A percentile compares a stretch with the other conserved stretches of the same genome.
phyloP scores from a whole-genome alignment of 2,329 filamentous ascomycete genomes.

The Metarhizium robertsii region DNA sequence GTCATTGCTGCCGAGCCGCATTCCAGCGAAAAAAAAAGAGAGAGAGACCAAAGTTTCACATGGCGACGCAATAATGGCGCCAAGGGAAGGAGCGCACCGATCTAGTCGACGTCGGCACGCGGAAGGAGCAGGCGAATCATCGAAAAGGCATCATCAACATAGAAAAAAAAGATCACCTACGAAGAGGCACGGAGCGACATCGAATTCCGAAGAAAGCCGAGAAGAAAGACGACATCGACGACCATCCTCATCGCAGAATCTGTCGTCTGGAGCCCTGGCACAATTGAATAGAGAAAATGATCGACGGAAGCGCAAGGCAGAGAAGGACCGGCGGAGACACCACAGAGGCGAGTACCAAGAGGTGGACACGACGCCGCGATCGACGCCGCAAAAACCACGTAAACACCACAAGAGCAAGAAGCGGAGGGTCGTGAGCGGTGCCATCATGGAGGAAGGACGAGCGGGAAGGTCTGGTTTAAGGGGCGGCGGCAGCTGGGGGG shows the following conservation, averaged over 20 bases:
- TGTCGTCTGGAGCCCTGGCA: constrained; percentile 50
- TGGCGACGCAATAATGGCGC: constrained; percentile 4
- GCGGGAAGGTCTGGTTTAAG: constrained; percentile 26
- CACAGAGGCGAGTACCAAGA: constrained; percentile 6
- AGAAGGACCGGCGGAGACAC: constrained; percentile 18
- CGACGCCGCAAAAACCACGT: constrained; percentile 15
- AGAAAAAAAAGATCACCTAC: constrained; percentile 25
- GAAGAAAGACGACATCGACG: constrained; percentile 13
- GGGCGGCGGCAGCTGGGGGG: constrained; percentile 32
- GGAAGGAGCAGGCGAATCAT: constrained; percentile 11
- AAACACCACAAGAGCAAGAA: constrained; percentile 35
- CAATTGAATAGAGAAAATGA: constrained; percentile 54
- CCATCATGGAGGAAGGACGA: constrained; percentile 59
- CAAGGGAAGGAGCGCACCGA: constrained; percentile 13
- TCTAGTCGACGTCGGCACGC: constrained; percentile 17
- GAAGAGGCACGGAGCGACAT: constrained; percentile 20
- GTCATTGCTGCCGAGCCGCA: constrained; percentile 7
- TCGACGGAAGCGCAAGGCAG: constrained; percentile 36
- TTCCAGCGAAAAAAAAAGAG: constrained; percentile 2
- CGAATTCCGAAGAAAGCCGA: constrained; percentile 22
- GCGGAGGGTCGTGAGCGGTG: constrained; percentile 59
- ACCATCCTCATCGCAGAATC: constrained; percentile 11
- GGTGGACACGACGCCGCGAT: background rate
- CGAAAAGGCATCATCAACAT: constrained; percentile 24
- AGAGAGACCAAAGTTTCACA: background rate